These are phyloP conservation scores for Singerocomus rubriflavus DNA, from an alignment of 1,284 basidiomycete genomes.

Conservation along the genomic window DNA sequence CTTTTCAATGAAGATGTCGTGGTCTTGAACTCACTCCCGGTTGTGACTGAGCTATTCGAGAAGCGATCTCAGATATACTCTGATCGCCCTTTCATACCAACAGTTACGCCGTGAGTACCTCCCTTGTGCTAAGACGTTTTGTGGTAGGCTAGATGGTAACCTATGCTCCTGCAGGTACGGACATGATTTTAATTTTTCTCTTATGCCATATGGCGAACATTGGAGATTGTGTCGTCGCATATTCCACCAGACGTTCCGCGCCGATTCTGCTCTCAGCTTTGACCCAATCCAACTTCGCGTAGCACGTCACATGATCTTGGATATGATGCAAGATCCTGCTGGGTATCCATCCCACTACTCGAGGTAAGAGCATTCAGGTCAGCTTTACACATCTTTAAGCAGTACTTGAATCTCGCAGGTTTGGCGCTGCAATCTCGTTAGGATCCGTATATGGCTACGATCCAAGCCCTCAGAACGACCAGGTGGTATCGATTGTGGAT, in stretches of 20 bases:
- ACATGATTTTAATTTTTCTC: neutral
- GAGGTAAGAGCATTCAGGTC: slow-evolving; percentile 2
- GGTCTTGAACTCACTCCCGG: slow-evolving; percentile 8
- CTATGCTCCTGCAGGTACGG: slow-evolving; percentile 2
- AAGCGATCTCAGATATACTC: slow-evolving; percentile 20
- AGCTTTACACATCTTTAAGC: no score
- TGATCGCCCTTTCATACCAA: slow-evolving; percentile 14
- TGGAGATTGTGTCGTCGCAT: slow-evolving; percentile 10
- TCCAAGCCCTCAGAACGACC: slow-evolving; percentile 11
- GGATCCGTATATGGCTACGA: slow-evolving; percentile 18
- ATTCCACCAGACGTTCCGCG: slow-evolving; percentile 6
- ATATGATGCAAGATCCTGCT: slow-evolving; percentile 2
- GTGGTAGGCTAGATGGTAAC: neutral
- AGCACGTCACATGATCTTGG: slow-evolving; percentile 5
- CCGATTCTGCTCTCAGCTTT: neutral
- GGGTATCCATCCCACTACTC: slow-evolving; percentile 6
- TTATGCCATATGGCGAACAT: neutral
- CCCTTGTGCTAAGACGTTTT: neutral
- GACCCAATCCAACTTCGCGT: slow-evolving; percentile 11
- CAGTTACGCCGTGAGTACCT: slow-evolving; percentile 3
- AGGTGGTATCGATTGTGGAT: slow-evolving; percentile 9
- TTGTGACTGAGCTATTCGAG: slow-evolving; percentile 6
- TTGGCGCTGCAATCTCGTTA: slow-evolving; percentile 12
- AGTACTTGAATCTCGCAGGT: slow-evolving; percentile 2
- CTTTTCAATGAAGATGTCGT: slow-evolving; percentile 11